Conservation (phyloP, 129 eudicot genomes). For the Pittosporum tobira region DNA sequence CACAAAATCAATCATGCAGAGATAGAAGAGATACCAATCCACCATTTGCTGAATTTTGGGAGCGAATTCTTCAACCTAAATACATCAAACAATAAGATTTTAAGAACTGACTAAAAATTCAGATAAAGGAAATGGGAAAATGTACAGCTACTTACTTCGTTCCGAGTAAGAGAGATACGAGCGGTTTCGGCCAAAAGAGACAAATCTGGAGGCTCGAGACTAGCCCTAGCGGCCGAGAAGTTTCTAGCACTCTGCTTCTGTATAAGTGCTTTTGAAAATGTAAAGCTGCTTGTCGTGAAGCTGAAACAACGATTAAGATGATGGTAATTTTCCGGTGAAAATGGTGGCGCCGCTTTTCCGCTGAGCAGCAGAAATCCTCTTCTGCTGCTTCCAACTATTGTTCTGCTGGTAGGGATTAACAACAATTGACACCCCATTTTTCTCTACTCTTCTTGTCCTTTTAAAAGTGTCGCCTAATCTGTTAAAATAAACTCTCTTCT, state of each 20-base stretch:
- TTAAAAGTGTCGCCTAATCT: too few relatives aligned
- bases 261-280: conserved; percentile 1
- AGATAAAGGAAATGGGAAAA: not conserved
- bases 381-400: too few relatives aligned
- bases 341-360: not conserved
- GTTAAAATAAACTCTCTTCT: too few relatives aligned
- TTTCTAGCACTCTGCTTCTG: conserved; percentile 18
- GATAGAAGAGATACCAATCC: conserved; percentile 46
- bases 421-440: too few relatives aligned
- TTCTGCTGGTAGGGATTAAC: too few relatives aligned
- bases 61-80: conserved; percentile 84
- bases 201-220: conserved; percentile 66
- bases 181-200: conserved; percentile 67
- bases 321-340: not conserved
- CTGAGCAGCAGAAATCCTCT: not conserved
- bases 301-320: not conserved
- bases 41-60: conserved; percentile 89
- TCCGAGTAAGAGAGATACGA: conserved; percentile 73
- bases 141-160: conserved; percentile 31
- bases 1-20: not conserved
- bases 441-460: too few relatives aligned
- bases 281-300: not conserved
- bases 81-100: not conserved
- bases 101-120: not conserved
- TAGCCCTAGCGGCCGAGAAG: conserved; percentile 31